phyloP scores from a whole-genome alignment of 139 green algal genomes.

The Pseudopediastrum boryanum region DNA sequence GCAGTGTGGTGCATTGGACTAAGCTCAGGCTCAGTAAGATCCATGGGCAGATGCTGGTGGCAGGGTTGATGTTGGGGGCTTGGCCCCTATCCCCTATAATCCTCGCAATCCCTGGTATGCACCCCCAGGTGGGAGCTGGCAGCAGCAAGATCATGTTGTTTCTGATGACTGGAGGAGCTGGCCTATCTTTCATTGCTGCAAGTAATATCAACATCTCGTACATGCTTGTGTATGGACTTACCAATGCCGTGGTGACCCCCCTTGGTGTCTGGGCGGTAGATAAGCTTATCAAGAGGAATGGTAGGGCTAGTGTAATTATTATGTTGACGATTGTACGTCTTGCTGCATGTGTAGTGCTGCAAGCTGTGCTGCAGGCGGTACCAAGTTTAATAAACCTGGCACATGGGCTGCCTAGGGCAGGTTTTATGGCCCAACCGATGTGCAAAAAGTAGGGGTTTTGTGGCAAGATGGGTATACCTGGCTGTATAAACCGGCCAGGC shows the following conservation, averaged over 20 bases:
- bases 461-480: too few relatives aligned
- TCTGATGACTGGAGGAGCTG: slow-evolving; percentile 1
- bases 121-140: slow-evolving; percentile 16
- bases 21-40: not conserved
- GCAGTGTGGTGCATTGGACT: not conserved
- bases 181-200: slow-evolving; percentile 9
- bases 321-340: slow-evolving; percentile 5
- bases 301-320: not conserved
- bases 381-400: slow-evolving; percentile 7
- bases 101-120: not conserved
- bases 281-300: not conserved
- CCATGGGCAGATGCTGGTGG: not conserved
- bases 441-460: not conserved
- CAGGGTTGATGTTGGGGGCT: slow-evolving; percentile 11
- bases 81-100: slow-evolving; percentile 7
- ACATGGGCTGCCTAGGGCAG: not conserved
- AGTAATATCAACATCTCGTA: slow-evolving; percentile 10
- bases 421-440: not conserved
- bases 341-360: not conserved
- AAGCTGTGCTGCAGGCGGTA: not conserved
- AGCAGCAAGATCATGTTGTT: slow-evolving; percentile 14
- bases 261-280: slow-evolving; percentile 14
- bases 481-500: too few relatives aligned
- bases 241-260: slow-evolving; percentile 1
- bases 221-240: slow-evolving; percentile 1